These are phyloP conservation scores for Cucurbita moschata DNA, from an alignment of 306 rosid genomes.

Conservation along the genomic window DNA sequence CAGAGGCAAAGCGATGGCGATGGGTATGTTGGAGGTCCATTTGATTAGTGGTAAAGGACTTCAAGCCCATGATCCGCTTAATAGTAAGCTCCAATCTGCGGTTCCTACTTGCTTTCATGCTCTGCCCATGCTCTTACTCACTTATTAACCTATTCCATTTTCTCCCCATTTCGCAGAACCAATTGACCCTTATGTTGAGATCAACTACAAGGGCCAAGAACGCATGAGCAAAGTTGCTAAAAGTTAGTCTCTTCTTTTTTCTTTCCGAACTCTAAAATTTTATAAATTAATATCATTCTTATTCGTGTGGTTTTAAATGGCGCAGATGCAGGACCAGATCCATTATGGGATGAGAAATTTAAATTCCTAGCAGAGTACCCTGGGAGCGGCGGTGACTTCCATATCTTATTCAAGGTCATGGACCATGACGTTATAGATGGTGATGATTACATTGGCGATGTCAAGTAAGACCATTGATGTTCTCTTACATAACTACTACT, in stretches of 20 bases:
- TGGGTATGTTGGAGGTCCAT: conserved; percentile 33
- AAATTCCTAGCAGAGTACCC: conserved; percentile 69
- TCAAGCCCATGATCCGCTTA: conserved; percentile 33
- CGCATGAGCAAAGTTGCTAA: conserved; percentile 50
- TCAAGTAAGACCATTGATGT: conserved; percentile 35
- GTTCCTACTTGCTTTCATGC: not conserved
- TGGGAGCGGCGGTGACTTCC: conserved; percentile 45
- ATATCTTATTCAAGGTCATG: conserved; percentile 48
- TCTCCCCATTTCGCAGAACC: conserved; percentile 18
- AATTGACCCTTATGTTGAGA: conserved; percentile 70
- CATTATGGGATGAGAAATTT: conserved; percentile 73
- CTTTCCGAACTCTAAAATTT: no score
- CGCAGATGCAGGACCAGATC: conserved; percentile 47
- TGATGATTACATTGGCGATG: conserved; percentile 57
- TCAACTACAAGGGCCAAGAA: conserved; percentile 65
- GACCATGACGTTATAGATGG: conserved; percentile 65
- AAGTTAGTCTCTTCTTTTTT: conserved; percentile 22
- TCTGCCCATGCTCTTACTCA: not conserved
- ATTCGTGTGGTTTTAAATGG: conserved; percentile 1
- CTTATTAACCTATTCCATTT: not conserved
- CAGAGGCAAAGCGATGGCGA: conserved; percentile 20
- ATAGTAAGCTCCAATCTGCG: not conserved
- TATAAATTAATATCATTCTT: no score
- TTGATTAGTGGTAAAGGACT: conserved; percentile 42
- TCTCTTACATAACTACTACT: not conserved